phyloP scores from a whole-genome alignment of 495 filamentous ascomycete species.

The Copromyces sp. region DNA sequence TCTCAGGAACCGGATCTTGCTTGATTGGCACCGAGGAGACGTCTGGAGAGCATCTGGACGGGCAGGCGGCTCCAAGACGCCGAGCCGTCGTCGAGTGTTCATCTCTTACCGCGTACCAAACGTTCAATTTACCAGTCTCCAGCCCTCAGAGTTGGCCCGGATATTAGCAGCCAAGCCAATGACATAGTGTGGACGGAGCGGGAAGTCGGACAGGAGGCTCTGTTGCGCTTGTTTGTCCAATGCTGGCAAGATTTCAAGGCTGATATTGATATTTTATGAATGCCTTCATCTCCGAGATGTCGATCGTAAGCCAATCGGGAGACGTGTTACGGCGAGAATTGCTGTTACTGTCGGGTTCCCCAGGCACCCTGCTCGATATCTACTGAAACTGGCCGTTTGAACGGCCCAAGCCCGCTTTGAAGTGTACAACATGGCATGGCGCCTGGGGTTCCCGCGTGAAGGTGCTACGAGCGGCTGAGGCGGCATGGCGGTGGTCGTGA shows the following conservation, averaged over 20 bases:
- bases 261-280: background rate
- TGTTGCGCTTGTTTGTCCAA: background rate
- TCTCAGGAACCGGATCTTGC: background rate
- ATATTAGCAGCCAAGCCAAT: background rate
- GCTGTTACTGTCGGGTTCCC: background rate
- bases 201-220: background rate
- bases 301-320: background rate
- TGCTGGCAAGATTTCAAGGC: background rate
- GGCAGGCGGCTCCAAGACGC: background rate
- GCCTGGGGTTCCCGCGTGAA: background rate
- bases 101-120: background rate
- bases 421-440: background rate
- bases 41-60: background rate
- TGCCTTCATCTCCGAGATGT: background rate
- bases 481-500: background rate
- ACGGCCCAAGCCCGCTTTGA: background rate
- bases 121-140: background rate
- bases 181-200: background rate
- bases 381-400: background rate
- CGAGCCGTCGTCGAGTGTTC: background rate
- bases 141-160: background rate
- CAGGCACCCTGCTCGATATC: background rate
- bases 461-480: background rate
- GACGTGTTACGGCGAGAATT: background rate
- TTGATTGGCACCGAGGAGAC: background rate